Base-by-base conservation (phyloP, 2,329 filamentous ascomycete species). In the Microdochium nivale region DNA sequence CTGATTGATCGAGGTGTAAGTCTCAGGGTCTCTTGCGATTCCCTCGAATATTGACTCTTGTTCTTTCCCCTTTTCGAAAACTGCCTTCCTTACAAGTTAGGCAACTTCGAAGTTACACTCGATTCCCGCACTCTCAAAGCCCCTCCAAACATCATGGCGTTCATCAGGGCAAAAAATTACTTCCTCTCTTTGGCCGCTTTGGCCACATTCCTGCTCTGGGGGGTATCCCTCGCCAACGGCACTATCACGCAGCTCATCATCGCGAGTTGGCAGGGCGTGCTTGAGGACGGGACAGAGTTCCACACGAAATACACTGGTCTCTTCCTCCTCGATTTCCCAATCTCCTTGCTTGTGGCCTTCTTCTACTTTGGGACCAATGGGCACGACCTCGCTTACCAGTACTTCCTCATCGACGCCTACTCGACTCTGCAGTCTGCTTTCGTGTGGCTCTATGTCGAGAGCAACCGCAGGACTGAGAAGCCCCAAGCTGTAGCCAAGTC, bases 371-470 rank as follows among this genome's bases (percentile, higher is more conserved):
- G 54, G 10, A 63, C 61, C 3, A 58, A 59, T 49, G 58, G 56
- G 9, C 54, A 54, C 2, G 53, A 64, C 32, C 53, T 56, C 32
- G 59, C 53, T 14, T 61, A 58, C 25, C 56, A 58, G 27, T 53
- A 63, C 23, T 52, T 60, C 30, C 54, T 62, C 16, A 49, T 64
- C n/a, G 60, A 63, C 50, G 57, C 53, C 4, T 64, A 63, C 49
- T 52, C 57, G 3, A 58, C 53, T 14, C 54, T 64, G 5, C 58
- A 63, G 48, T 52, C 56, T 3, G 60, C 54, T 7, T 62, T 60
- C 46, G 54, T 64, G 16, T 64, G 62, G 62, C 49, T 64, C 11
- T 63, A 62, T 49, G 52, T 54, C 10, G 62, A 64, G 49, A 54
- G 51, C 27, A 30, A 30, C 27, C 27, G 27, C 27, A 30, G 27